These are phyloP conservation scores for Hydnum rufescens DNA, from an alignment of 768 basidiomycete genomes.

Conservation along the genomic window DNA sequence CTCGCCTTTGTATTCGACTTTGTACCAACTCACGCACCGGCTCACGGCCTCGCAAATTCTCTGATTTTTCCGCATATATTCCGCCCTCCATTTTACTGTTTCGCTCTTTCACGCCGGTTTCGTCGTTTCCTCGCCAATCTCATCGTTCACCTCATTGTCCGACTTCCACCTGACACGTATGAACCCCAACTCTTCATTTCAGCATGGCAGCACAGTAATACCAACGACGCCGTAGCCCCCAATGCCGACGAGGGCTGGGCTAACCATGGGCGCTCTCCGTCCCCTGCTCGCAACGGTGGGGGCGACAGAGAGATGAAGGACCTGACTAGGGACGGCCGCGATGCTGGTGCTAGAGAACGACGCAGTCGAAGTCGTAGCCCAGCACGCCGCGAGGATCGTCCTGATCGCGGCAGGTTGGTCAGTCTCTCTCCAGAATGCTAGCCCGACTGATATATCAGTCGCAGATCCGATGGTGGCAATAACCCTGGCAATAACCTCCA, in stretches of 20 bases:
- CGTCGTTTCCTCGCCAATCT: not conserved
- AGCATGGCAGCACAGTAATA: conserved; percentile 2
- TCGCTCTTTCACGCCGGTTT: not conserved
- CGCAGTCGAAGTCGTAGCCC: conserved; percentile 71
- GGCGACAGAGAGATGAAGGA: not conserved
- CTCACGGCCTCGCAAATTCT: conserved; percentile 1
- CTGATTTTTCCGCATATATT: not conserved
- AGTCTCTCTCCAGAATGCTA: not conserved
- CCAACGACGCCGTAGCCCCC: conserved; percentile 28
- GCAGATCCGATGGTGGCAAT: conserved; percentile 18
- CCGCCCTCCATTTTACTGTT: not conserved
- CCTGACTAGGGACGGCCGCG: conserved; percentile 11
- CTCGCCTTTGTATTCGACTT: not conserved
- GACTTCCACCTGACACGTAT: not conserved
- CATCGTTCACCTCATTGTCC: not conserved
- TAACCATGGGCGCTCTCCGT: not conserved
- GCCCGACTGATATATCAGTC: not conserved
- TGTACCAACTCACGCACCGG: not conserved
- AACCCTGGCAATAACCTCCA: conserved; percentile 52
- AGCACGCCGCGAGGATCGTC: conserved; percentile 16
- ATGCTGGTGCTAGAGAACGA: too few species aligned
- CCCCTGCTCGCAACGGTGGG: not conserved
- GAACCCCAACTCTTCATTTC: not conserved
- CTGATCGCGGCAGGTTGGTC: not conserved
- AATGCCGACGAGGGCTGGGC: conserved; percentile 11